These are phyloP conservation scores for Pichia nakasei DNA, from an alignment of 805 yeast genomes.

Conservation along the genomic window DNA sequence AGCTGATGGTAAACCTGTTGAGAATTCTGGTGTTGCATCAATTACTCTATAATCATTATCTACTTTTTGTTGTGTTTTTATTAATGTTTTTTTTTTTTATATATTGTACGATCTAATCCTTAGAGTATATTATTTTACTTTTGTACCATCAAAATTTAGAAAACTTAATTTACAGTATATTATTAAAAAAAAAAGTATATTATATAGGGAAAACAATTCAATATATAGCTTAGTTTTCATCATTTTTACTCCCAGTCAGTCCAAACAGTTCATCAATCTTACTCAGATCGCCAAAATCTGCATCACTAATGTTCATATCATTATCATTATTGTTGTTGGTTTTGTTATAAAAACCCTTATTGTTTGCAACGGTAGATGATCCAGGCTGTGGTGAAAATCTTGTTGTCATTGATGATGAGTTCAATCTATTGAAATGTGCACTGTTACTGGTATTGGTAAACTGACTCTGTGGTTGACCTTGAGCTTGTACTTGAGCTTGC, in stretches of 20 bases:
- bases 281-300: slow-evolving; percentile 6
- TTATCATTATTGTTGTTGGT: background rate
- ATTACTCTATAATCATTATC: slow-evolving; percentile 1
- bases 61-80: background rate
- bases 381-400: slow-evolving; percentile 25
- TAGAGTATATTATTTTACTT: background rate
- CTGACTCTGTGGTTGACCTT: slow-evolving; percentile 20
- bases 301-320: background rate
- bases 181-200: too few relatives aligned
- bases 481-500: slow-evolving; percentile 15
- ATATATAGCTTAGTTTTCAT: background rate
- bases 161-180: background rate
- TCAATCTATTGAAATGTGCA: background rate
- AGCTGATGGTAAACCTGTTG: slow-evolving; percentile 36
- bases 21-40: slow-evolving; percentile 49
- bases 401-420: slow-evolving; percentile 19
- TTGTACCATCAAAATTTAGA: too few relatives aligned
- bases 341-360: background rate
- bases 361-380: background rate
- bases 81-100: background rate
- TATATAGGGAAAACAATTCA: too few relatives aligned
- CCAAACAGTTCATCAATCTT: slow-evolving; percentile 10
- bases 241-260: background rate
- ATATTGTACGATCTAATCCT: background rate
- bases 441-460: slow-evolving; percentile 14